Percentiles rank a stretch among this genome's conserved stretches.
These are phyloP conservation scores for Phytophthora pisi DNA, from an alignment of 352 stramenopile genomes.

Conservation along the genomic window DNA sequence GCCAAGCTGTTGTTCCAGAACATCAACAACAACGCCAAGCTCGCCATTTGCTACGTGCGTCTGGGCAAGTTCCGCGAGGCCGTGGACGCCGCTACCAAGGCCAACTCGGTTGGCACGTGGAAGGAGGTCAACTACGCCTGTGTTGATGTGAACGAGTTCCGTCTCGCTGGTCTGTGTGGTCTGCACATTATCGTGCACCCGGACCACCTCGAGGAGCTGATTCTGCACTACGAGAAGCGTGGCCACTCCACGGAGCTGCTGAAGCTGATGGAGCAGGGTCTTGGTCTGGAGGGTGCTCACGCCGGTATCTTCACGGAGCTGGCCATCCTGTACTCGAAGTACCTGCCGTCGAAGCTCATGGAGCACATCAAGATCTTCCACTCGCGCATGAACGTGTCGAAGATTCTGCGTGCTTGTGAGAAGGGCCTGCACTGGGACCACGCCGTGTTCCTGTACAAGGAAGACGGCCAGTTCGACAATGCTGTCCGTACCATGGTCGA, in stretches of 20 bases:
- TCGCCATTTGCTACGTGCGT: constrained; percentile 99
- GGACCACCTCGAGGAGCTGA: constrained; percentile 99
- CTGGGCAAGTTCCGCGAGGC: constrained; percentile 99
- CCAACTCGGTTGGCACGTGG: constrained; percentile 99
- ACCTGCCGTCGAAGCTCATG: constrained; percentile 99
- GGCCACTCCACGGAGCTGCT: constrained; percentile 97
- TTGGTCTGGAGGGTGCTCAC: constrained; percentile 98
- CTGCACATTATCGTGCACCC: constrained; percentile 99
- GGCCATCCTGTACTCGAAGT: constrained; percentile 99
- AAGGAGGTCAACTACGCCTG: constrained; percentile 99
- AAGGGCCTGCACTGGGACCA: constrained; percentile 98
- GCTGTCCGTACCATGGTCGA: constrained; percentile 99
- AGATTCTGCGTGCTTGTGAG: constrained; percentile 97
- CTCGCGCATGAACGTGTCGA: constrained; percentile 99
- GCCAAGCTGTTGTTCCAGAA: constrained; percentile 99
- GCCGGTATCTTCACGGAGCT: constrained; percentile 99
- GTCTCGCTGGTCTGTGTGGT: constrained; percentile 97
- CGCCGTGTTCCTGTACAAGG: constrained; percentile 99
- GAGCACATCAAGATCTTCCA: constrained; percentile 99
- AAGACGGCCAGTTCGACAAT: constrained; percentile 99
- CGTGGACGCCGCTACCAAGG: constrained; percentile 98
- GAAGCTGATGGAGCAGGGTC: constrained; percentile 98
- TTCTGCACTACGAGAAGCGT: constrained; percentile 98
- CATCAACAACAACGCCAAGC: constrained; percentile 99
- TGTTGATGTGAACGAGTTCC: constrained; percentile 98